Conservation (phyloP, 164 flowering plant genomes). For the Annona squamosa region DNA sequence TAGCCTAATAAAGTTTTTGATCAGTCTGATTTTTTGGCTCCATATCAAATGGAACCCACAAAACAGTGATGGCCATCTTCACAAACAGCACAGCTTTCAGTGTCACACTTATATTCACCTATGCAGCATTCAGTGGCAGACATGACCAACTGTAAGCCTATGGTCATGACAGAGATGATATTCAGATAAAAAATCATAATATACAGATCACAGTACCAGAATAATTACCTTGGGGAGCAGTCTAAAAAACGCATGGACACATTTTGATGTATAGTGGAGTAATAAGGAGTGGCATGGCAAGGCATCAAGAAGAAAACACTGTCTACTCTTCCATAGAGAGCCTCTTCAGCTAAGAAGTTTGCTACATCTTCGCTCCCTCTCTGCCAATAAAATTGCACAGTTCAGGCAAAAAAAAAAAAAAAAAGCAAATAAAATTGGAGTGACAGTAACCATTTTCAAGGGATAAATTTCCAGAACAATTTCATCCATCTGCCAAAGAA, state of each 20-base stretch:
- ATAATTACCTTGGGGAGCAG: slow-evolving; percentile 79
- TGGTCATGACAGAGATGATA: neutral
- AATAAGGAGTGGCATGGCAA: slow-evolving; percentile 91
- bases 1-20: neutral
- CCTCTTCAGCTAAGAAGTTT: slow-evolving; percentile 65
- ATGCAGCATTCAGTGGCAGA: neutral
- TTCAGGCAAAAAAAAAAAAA: neutral
- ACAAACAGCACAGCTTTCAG: too few relatives aligned
- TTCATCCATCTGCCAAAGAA: too few relatives aligned
- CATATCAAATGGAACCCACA: neutral
- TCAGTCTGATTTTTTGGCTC: neutral
- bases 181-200: neutral
- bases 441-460: too few relatives aligned
- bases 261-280: slow-evolving; percentile 63
- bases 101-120: neutral
- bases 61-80: neutral
- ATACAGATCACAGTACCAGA: neutral
- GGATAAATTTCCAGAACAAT: too few relatives aligned
- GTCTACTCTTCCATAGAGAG: slow-evolving; percentile 42
- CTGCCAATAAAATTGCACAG: slow-evolving; percentile 25
- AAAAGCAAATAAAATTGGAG: neutral
- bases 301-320: slow-evolving; percentile 77
- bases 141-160: neutral
- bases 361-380: slow-evolving; percentile 95
- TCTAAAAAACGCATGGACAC: slow-evolving; percentile 84